Evolutionary conservation across 768 basidiomycete species (phyloP), one percentile per base, ranked within the genome.

Genomic region (Krasilnikovozyma curviuscula): DNA sequence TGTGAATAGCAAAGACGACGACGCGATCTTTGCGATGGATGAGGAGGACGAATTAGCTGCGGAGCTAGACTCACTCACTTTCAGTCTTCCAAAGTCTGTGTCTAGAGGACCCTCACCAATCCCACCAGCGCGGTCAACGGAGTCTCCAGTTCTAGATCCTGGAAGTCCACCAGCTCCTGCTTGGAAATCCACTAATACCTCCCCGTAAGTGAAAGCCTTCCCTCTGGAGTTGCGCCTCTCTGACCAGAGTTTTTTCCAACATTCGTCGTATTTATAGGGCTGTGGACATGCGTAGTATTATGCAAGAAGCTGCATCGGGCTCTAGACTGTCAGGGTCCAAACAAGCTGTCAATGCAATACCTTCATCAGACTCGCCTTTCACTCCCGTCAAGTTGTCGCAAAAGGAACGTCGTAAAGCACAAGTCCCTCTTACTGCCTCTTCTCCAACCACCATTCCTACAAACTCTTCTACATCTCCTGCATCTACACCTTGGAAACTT

Each of bases 21-120:
- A 84, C 48, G 85, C 83, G 43, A 69, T 88, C 27, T 88, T 91
- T 57, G 59, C 68, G 7, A 88, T 89, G 83, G 86, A 89, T 57
- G 81, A 82, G 42, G 76, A 76, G n/a, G 54, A 57, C 8, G 58
- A 65, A 1, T n/a, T n/a, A n/a, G n/a, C n/a, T n/a, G n/a, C n/a
- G n/a, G n/a, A n/a, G n/a, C n/a, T n/a, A n/a, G n/a, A n/a, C n/a
- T n/a, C n/a, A n/a, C n/a, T n/a, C n/a, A n/a, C n/a, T n/a, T n/a
- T n/a, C n/a, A n/a, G n/a, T n/a, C n/a, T n/a, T n/a, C n/a, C n/a
- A n/a, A n/a, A n/a, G n/a, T n/a, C n/a, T n/a, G n/a, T n/a, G n/a
- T n/a, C n/a, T n/a, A n/a, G n/a, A n/a, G n/a, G n/a, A n/a, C n/a
- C n/a, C n/a, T n/a, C n/a, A n/a, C n/a, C n/a, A n/a, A n/a, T n/a